Percentiles rank a stretch among this genome's conserved stretches.
These are phyloP conservation scores for Circinella umbellata DNA, from an alignment of 371 early-diverging fungal species.

Conservation along the genomic window DNA sequence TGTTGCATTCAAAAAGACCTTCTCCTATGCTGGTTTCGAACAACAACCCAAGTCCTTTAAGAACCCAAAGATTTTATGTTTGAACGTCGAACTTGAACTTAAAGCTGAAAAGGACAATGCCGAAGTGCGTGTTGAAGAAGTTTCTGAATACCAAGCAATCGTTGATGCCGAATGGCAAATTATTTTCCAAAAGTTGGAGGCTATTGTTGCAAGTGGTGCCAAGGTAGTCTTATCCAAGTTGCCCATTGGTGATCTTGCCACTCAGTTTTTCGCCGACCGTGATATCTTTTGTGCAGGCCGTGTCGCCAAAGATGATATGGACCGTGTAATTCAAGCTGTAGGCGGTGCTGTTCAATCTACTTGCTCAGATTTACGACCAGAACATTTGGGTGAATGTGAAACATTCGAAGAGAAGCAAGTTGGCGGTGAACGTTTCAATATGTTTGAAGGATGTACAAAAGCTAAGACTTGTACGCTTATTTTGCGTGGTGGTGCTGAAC, in stretches of 20 bases:
- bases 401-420: conserved; percentile 98
- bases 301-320: conserved; percentile 93
- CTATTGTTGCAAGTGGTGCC: conserved; percentile 97
- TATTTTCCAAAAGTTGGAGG: conserved; percentile 98
- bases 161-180: conserved; percentile 99
- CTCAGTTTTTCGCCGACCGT: conserved; percentile 99
- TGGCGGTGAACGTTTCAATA: conserved; percentile 98
- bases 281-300: conserved; percentile 99
- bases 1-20: conserved; percentile 99
- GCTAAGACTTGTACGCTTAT: conserved; percentile 97
- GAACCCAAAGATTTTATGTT: conserved; percentile 92
- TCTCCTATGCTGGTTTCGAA: conserved; percentile 99
- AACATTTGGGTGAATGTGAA: conserved; percentile 91
- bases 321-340: conserved; percentile 94
- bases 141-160: conserved; percentile 98
- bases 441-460: conserved; percentile 92
- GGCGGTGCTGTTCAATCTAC: conserved; percentile 96
- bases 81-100: conserved; percentile 99
- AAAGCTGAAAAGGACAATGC: conserved; percentile 99
- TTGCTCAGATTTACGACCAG: conserved; percentile 81
- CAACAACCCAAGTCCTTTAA: conserved; percentile 99
- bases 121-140: conserved; percentile 98
- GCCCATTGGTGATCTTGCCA: conserved; percentile 99
- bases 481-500: conserved; percentile 98
- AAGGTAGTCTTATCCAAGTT: conserved; percentile 99